Evolutionary conservation across 2,329 filamentous ascomycete genomes (phyloP), one percentile per base, ranked within the genome.

Genomic region (Juglanconis sp.): DNA sequence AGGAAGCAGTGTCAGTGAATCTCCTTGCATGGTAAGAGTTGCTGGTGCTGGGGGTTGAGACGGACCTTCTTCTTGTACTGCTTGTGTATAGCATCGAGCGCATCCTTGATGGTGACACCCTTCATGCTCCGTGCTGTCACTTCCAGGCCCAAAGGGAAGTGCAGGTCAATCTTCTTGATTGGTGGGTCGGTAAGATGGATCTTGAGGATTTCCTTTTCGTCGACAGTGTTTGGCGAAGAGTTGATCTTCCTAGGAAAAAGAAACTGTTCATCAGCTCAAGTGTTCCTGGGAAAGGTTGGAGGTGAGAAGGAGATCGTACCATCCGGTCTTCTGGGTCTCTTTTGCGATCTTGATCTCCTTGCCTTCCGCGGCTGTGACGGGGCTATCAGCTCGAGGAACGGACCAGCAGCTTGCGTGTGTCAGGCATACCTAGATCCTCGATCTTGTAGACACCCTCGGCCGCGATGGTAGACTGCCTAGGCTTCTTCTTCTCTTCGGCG

Each of bases 101-200:
- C 92, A 76, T 98, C 94, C 82, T 97, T 97, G 82, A 98, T 94
- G 60, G 94, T 98, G 67, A 98, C 92, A 59, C 94, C 94, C 77
- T 93, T 94, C 69, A 93, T 80, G 78, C 97, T 98, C 71, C 94
- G 86, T 72, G 92, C 94, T 36, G 89, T 91, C 67, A 97, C 90
- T 71, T 94, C 88, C 59, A 95, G 84, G 55, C 94, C 94, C 56
- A 96, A 81, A 15, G 91, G 91, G 82, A 96, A 96, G 77, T 92
- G 87, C 51, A 98, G 83, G 77, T 96, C 92, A 76, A 98, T 94
- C 81, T 91, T 94, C 84, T 95, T 96, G 75, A 98, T 86, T 38
- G 90, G 87, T 52, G 94, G 94, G 63, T 79, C 87, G 69, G 90
- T 88, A 68, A 98, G 86, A 63, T 82, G 79, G 74, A 93, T 87